Evolutionary conservation across 805 yeast genomes (phyloP), one percentile per base, ranked within the genome.

Genomic region (Cyberlindnera americana): DNA sequence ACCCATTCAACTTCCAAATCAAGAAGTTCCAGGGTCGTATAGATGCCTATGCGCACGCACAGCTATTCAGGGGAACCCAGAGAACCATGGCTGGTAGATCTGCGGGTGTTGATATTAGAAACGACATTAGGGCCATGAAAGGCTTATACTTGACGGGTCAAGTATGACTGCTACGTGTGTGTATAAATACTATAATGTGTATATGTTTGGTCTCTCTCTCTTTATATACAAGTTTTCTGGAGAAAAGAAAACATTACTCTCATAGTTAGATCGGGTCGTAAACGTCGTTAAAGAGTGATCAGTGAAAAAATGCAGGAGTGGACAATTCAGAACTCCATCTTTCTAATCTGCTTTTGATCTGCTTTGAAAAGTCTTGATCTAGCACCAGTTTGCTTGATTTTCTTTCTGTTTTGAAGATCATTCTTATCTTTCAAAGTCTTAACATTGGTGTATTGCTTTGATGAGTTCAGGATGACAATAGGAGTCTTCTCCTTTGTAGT

Each of bases 91-190:
- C 50, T 24, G 50, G 47, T 24, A 21, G 43, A 17, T 35, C 54
- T 29, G 31, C 49, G 3, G 42, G 47, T 9, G 44, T 47, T 6
- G 56, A 53, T 9, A 49, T 65, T 10, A 57, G 50, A 13, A 47
- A 51, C 6, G 53, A 55, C 1, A 56, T 66, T 10, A 57, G 72
- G 29, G 58, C 59, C n/a, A 59, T 66, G 21, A 67, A 67, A 48
- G 72, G 72, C 15, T 61, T 68, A 61, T 61, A 57, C 43, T 49
- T 67, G 33, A 64, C 62, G 40, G 70, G 72, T 14, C 61, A 55
- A 41, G 55, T 60, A 10, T 59, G 16, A 35, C 6, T 4, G 11
- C 13, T n/a, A 19, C 19, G n/a, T 7, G 5, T 13, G 22, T n/a
- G 16, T n/a, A 6, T 7, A n/a, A n/a, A n/a, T n/a, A n/a, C n/a